Percentiles rank a stretch among this genome's conserved stretches.
Conservation (phyloP, 2,329 filamentous ascomycete genomes). For the Chalara sp. region DNA sequence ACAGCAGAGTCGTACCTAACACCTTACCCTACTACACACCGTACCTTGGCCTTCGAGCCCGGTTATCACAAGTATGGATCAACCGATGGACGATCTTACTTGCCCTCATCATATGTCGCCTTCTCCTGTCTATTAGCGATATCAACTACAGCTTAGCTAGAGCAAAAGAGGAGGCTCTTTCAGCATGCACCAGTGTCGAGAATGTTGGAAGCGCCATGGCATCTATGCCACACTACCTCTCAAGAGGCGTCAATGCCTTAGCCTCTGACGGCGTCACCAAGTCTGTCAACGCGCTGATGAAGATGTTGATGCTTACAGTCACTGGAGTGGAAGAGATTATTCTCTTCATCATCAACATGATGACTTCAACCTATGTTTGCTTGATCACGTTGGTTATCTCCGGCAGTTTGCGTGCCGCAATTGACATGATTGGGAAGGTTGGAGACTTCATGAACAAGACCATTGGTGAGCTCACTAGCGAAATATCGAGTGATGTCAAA, state of each 20-base stretch:
- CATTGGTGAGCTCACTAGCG: constrained; percentile 36
- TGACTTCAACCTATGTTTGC: constrained; percentile 85
- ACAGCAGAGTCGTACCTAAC: constrained; percentile 31
- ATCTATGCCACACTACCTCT: constrained; percentile 95
- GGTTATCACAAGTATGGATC: constrained; percentile 93
- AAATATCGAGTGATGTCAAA: constrained; percentile 41
- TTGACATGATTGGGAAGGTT: constrained; percentile 54
- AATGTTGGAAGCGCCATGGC: constrained; percentile 92
- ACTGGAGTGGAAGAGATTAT: constrained; percentile 82
- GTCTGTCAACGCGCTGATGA: constrained; percentile 72
- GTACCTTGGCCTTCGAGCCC: constrained; percentile 82
- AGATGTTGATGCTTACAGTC: constrained; percentile 70
- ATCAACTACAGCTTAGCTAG: constrained; percentile 68
- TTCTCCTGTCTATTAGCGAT: constrained; percentile 67
- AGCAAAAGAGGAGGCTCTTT: constrained; percentile 75
- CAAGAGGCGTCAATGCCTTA: constrained; percentile 79
- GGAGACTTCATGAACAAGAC: constrained; percentile 52
- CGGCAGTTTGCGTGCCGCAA: constrained; percentile 67
- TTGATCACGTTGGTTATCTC: constrained; percentile 78
- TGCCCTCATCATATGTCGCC: constrained; percentile 74
- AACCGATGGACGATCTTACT: constrained; percentile 95
- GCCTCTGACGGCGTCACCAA: constrained; percentile 74
- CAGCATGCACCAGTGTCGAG: constrained; percentile 87
- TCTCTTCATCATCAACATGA: constrained; percentile 85
- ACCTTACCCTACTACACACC: constrained; percentile 72